These are phyloP conservation scores for Datisca glomerata DNA, from an alignment of 306 rosid species.

Conservation along the genomic window DNA sequence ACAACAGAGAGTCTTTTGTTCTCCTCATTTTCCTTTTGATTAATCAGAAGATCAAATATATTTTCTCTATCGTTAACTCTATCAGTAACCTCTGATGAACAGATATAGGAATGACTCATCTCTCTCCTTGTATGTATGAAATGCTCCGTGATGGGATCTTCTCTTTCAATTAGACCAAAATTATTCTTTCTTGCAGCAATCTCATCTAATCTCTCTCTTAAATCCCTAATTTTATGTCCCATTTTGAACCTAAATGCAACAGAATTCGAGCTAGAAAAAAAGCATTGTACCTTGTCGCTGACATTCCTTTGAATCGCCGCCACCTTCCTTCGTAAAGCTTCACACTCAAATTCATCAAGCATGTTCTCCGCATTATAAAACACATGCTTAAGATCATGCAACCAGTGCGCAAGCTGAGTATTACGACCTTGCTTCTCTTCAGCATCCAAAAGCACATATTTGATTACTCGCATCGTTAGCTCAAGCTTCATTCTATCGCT, in stretches of 20 bases:
- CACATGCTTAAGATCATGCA: no score
- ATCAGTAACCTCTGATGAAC: background rate
- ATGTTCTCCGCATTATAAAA: no score
- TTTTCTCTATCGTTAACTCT: background rate
- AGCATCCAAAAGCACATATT: no score
- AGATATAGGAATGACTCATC: background rate
- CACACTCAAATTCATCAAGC: no score
- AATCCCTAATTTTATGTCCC: background rate
- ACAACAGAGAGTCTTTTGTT: background rate
- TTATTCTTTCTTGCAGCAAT: background rate
- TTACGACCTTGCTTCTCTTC: no score
- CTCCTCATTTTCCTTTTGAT: background rate
- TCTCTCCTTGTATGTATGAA: background rate
- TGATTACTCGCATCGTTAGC: no score
- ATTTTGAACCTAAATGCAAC: background rate
- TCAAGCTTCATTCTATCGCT: no score
- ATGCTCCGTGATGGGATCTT: background rate
- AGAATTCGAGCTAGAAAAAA: background rate
- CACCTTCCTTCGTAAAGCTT: no score
- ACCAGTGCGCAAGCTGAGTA: no score
- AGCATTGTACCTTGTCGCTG: background rate
- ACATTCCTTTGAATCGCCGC: no score
- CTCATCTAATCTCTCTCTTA: conserved; percentile 1
- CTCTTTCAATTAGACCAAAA: background rate
- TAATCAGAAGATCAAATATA: background rate